Evolutionary conservation across 108 stramenopile genomes (phyloP), one percentile per base, ranked within the genome.

Genomic region (Conticribra guillardii): DNA sequence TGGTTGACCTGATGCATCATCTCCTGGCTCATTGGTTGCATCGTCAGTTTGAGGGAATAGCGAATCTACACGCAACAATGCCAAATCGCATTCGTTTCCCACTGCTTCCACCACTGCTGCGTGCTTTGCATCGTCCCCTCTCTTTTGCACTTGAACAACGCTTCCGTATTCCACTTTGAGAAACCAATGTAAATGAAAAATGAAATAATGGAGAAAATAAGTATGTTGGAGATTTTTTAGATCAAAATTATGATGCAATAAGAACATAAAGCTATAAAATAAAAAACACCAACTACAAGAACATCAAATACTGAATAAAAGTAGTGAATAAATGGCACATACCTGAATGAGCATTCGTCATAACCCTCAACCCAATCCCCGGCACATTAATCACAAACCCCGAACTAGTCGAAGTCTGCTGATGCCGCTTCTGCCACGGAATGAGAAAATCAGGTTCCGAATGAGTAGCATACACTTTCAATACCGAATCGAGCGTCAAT

Each of bases 1-100:
- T n/a, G n/a, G n/a, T n/a, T n/a, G n/a, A n/a, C n/a, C n/a, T n/a
- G n/a, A n/a, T 11, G 33, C 2, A 22, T 49, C 55, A 18, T 54
- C 27, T 23, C 45, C 61, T 16, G 34, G 24, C 3, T 29, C 67
- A 32, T 17, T 19, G 29, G 58, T 60, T 52, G 53, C 28, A 15
- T 73, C 50, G 26, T 15, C 5, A 62, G 45, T 15, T 30, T 74
- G 30, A 44, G 73, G 60, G 33, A 74, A 74, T 26, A 69, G 37
- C 17, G 82, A 68, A 52, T 80, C 83, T 14, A 88, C 81, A 27
- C 79, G 33, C 54, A 88, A 71, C 23, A 88, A 56, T 1, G 87
- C 87, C 46, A 88, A 64, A 72, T 88, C 87, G 54, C 83, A 84
- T 49, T 88, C 87, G 58, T 84, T 76, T n/a, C 76, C 82, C 31